phyloP scores from a whole-genome alignment of 2,329 filamentous ascomycete genomes.

The Penicillium sp. region DNA sequence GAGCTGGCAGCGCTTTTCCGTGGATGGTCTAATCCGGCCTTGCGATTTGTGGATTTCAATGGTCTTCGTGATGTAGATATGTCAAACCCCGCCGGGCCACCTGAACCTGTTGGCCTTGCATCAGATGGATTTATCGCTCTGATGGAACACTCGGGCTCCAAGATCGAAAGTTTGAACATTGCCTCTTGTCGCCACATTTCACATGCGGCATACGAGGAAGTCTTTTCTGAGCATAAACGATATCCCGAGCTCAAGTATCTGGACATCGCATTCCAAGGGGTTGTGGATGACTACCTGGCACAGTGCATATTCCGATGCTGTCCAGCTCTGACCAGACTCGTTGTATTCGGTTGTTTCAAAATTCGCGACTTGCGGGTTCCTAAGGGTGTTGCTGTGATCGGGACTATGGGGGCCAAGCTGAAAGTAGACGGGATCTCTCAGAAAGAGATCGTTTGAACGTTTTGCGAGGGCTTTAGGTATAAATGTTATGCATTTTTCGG shows the following conservation, averaged over 20 bases:
- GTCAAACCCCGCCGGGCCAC: constrained; percentile 61
- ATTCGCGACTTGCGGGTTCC: constrained; percentile 58
- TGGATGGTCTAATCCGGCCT: constrained; percentile 69
- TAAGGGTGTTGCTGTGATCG: constrained; percentile 58
- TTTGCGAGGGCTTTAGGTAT: not conserved
- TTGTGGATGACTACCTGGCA: constrained; percentile 46
- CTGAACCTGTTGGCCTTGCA: constrained; percentile 68
- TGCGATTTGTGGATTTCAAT: constrained; percentile 71
- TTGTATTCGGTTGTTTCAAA: constrained; percentile 63
- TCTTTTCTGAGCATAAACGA: constrained; percentile 61
- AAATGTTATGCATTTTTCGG: not conserved
- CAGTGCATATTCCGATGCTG: constrained; percentile 47
- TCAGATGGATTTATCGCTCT: constrained; percentile 73
- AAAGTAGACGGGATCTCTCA: constrained; percentile 18
- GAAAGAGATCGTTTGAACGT: constrained; percentile 6
- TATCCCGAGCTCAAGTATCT: constrained; percentile 71
- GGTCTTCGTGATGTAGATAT: constrained; percentile 76
- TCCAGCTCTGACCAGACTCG: constrained; percentile 52
- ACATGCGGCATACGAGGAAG: constrained; percentile 67
- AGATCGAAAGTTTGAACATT: constrained; percentile 69
- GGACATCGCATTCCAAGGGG: constrained; percentile 67
- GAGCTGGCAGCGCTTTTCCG: constrained; percentile 72
- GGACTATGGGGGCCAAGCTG: constrained; percentile 30
- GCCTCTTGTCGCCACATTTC: constrained; percentile 81
- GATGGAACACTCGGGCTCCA: constrained; percentile 75